A percentile compares a stretch with the other conserved stretches of the same genome.
phyloP scores from a whole-genome alignment of 202 grass and related monocot genomes.

The Sporobolus alterniflorus region DNA sequence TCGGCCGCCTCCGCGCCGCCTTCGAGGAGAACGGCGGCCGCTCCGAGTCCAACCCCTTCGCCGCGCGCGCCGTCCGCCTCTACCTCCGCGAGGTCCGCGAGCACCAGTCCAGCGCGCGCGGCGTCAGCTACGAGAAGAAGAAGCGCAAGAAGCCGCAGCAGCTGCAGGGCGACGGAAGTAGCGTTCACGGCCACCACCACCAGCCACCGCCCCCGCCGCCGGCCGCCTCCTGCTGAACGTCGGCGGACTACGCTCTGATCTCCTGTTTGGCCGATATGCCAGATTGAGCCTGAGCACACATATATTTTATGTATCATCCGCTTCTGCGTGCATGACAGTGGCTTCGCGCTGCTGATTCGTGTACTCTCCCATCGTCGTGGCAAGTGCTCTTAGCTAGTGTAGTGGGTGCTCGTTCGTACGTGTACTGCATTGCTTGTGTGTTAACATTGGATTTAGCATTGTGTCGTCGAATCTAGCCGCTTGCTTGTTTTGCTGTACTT shows the following conservation, averaged over 20 bases:
- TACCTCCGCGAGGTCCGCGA: conserved; percentile 96
- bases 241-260: neutral
- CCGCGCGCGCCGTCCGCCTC: conserved; percentile 78
- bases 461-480: conserved; percentile 30
- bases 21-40: conserved; percentile 91
- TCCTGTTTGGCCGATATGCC: conserved; percentile 52
- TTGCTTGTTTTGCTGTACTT: conserved; percentile 36
- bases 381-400: neutral
- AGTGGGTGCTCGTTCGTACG: conserved; percentile 14
- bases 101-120: conserved; percentile 84
- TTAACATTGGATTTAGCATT: conserved; percentile 21
- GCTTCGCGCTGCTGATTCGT: conserved; percentile 26
- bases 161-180: neutral
- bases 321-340: conserved; percentile 40
- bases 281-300: conserved; percentile 42
- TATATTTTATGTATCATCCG: conserved; percentile 62
- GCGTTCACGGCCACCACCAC: conserved; percentile 38
- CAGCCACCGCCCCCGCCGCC: conserved; percentile 56
- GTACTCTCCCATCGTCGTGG: neutral
- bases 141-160: conserved; percentile 87
- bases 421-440: conserved; percentile 36
- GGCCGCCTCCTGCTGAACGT: conserved; percentile 43
- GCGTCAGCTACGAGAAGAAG: conserved; percentile 96
- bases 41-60: conserved; percentile 90
- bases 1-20: conserved; percentile 85